phyloP scores from a whole-genome alignment of 345 rosid species.

The Eucalyptus sp. region DNA sequence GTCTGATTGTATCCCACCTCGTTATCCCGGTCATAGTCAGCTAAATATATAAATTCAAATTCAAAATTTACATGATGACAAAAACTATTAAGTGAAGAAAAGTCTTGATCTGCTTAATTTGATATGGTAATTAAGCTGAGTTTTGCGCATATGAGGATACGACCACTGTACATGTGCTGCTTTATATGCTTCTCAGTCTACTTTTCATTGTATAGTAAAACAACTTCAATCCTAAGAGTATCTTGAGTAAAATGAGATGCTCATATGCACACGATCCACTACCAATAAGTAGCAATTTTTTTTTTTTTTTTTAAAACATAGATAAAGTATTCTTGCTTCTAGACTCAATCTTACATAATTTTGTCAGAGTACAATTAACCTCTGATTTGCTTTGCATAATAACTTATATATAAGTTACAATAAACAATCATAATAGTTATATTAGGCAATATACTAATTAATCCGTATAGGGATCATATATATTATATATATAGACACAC shows the following conservation, averaged over 20 bases:
- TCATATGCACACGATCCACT: background rate
- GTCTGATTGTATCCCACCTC: background rate
- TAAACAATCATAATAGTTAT: background rate
- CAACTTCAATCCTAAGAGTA: background rate
- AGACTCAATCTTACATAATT: background rate
- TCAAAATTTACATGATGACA: background rate
- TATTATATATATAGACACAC: background rate
- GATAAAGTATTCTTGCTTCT: background rate
- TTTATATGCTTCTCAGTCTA: background rate
- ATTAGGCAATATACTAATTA: background rate
- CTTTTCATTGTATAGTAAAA: background rate
- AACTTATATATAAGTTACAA: background rate
- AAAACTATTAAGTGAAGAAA: background rate
- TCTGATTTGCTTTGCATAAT: background rate
- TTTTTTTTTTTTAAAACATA: background rate
- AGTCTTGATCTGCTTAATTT: background rate
- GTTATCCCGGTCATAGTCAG: background rate
- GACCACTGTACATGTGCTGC: background rate
- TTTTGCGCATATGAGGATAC: background rate
- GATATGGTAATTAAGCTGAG: background rate
- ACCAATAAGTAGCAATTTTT: background rate
- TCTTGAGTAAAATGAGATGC: background rate
- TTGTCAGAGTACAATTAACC: background rate
- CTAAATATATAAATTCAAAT: background rate
- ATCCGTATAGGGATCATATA: background rate